These are phyloP conservation scores for Ceratobasidium sp. DNA, from an alignment of 1,284 basidiomycete genomes.

Conservation along the genomic window DNA sequence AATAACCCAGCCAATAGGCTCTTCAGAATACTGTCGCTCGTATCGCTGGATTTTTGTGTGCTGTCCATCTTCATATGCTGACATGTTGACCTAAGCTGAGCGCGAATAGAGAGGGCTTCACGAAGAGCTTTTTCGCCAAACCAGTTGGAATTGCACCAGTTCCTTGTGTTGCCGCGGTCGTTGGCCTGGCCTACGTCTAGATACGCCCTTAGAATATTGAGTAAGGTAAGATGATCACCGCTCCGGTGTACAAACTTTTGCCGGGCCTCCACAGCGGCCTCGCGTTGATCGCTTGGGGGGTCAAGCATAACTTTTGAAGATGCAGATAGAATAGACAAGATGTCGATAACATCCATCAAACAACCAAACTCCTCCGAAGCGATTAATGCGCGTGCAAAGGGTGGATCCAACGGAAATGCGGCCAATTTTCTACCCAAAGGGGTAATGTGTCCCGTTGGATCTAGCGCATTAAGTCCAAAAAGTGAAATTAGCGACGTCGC, in stretches of 20 bases:
- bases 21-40: constrained; percentile 66
- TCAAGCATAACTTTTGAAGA: constrained; percentile 76
- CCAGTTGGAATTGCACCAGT: constrained; percentile 82
- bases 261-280: constrained; percentile 64
- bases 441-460: constrained; percentile 68
- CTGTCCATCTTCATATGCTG: constrained; percentile 66
- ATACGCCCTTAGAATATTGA: constrained; percentile 86
- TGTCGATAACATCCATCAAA: constrained; percentile 73
- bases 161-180: constrained; percentile 39
- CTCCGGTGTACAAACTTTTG: constrained; percentile 79
- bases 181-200: constrained; percentile 53
- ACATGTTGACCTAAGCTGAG: constrained; percentile 77
- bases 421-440: constrained; percentile 78
- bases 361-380: constrained; percentile 74
- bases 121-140: constrained; percentile 83
- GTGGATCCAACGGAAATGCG: constrained; percentile 80
- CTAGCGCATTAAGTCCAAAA: constrained; percentile 75
- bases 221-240: constrained; percentile 88
- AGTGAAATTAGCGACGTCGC: constrained; percentile 73
- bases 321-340: constrained; percentile 79
- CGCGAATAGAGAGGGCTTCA: constrained; percentile 82
- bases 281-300: constrained; percentile 56
- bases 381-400: constrained; percentile 75
- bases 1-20: constrained; percentile 76
- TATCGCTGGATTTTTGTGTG: constrained; percentile 61